phyloP scores from a whole-genome alignment of 306 rosid species.

The Ormosia emarginata region DNA sequence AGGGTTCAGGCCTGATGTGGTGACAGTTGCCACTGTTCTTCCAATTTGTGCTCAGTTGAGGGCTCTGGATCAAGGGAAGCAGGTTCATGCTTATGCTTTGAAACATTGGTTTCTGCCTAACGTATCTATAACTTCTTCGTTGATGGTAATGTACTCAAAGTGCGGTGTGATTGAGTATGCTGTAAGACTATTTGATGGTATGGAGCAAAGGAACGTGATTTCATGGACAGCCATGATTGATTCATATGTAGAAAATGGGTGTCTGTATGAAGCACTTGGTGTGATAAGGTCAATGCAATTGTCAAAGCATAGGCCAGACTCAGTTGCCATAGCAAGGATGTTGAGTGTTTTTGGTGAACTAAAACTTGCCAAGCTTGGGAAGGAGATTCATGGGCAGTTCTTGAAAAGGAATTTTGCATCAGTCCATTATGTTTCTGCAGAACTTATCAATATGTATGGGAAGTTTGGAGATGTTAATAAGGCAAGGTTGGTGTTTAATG shows the following conservation, averaged over 20 bases:
- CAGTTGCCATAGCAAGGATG: constrained; percentile 61
- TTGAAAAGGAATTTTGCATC: constrained; percentile 52
- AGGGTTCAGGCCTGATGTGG: constrained; percentile 74
- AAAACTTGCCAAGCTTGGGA: constrained; percentile 55
- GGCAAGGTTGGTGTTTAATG: constrained; percentile 52
- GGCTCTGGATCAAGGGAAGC: constrained; percentile 63
- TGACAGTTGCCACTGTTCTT: constrained; percentile 67
- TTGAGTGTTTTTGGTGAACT: constrained; percentile 51
- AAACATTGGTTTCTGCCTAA: constrained; percentile 69
- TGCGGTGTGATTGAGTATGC: constrained; percentile 61
- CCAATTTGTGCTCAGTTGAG: constrained; percentile 75
- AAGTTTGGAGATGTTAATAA: constrained; percentile 41
- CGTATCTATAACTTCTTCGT: constrained; percentile 55
- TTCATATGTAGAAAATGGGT: constrained; percentile 45
- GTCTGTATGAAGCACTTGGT: constrained; percentile 43
- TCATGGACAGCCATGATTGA: constrained; percentile 86
- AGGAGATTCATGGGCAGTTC: constrained; percentile 73
- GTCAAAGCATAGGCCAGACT: constrained; percentile 68
- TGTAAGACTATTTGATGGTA: constrained; percentile 40
- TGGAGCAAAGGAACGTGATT: constrained; percentile 61
- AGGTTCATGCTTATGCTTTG: constrained; percentile 76
- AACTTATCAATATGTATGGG: constrained; percentile 65
- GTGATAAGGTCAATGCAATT: constrained; percentile 64
- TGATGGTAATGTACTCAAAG: constrained; percentile 77
- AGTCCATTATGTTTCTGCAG: constrained; percentile 61